phyloP scores from a whole-genome alignment of 1,284 basidiomycete species.

The Clitocybe nebularis region DNA sequence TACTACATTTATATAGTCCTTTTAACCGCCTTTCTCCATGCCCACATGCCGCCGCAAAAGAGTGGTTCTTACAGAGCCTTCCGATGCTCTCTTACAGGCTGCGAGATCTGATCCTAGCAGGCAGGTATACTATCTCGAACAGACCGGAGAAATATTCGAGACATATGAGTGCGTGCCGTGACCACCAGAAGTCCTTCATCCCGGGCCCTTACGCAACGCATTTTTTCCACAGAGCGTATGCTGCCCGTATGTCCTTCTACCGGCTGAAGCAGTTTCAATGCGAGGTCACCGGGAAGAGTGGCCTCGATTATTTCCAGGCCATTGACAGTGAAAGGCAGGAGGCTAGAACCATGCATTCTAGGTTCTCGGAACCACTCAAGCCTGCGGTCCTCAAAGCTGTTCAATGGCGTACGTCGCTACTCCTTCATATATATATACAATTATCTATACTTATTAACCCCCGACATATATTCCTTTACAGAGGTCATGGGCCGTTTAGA shows the following conservation, averaged over 20 bases:
- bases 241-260: slow-evolving; percentile 91
- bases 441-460: slow-evolving; percentile 13
- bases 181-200: slow-evolving; percentile 17
- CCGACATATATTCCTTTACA: slow-evolving; percentile 34
- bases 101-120: slow-evolving; percentile 60
- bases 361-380: slow-evolving; percentile 93
- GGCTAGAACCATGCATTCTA: slow-evolving; percentile 80
- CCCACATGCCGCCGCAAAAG: slow-evolving; percentile 89
- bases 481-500: slow-evolving; percentile 96
- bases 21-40: slow-evolving; percentile 43
- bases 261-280: slow-evolving; percentile 91
- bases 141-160: slow-evolving; percentile 94
- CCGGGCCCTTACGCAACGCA: slow-evolving; percentile 20
- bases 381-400: slow-evolving; percentile 86
- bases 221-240: slow-evolving; percentile 67
- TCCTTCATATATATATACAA: slow-evolving; percentile 10
- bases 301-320: slow-evolving; percentile 92
- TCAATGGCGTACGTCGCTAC: slow-evolving; percentile 85
- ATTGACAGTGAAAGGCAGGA: slow-evolving; percentile 88
- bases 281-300: slow-evolving; percentile 92
- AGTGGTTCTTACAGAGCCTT: slow-evolving; percentile 81
- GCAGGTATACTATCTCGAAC: slow-evolving; percentile 85
- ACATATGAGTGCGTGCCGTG: slow-evolving; percentile 78
- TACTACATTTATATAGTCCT: slow-evolving; percentile 10
- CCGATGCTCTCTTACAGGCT: slow-evolving; percentile 60